Conservation (phyloP, 1,284 basidiomycete genomes). For the Fomitiporia mediterranea region DNA sequence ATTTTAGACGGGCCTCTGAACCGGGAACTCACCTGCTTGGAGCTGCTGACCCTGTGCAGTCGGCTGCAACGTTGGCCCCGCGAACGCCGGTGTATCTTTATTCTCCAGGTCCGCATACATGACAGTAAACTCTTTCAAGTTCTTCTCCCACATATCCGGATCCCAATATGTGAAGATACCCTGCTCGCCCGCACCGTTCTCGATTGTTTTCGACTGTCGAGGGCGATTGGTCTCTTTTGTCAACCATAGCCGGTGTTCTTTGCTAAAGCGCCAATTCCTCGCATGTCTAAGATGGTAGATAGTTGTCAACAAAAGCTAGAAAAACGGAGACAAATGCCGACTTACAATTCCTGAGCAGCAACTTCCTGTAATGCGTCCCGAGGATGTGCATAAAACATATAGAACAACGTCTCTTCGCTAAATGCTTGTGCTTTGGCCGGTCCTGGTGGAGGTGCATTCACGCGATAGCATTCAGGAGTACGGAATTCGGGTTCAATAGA, state of each 20-base stretch:
- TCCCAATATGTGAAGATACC: constrained; percentile 93
- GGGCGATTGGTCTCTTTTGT: constrained; percentile 83
- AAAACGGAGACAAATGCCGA: constrained; percentile 23
- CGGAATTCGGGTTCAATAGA: constrained; percentile 89
- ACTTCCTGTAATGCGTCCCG: constrained; percentile 93
- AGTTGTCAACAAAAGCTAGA: background rate
- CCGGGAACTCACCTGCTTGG: constrained; percentile 27
- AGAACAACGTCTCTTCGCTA: constrained; percentile 96
- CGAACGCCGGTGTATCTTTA: constrained; percentile 65
- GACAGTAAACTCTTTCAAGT: constrained; percentile 83
- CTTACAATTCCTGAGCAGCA: constrained; percentile 92
- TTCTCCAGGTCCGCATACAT: constrained; percentile 86
- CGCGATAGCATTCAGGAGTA: constrained; percentile 90
- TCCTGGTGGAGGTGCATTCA: constrained; percentile 86
- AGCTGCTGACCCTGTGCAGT: constrained; percentile 24
- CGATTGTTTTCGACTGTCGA: constrained; percentile 79
- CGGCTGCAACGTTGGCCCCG: constrained; percentile 49
- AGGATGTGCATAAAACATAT: constrained; percentile 97
- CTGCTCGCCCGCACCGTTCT: constrained; percentile 71
- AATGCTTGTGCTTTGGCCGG: constrained; percentile 86
- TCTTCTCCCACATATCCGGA: constrained; percentile 83
- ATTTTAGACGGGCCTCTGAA: constrained; percentile 14
- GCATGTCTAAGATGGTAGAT: constrained; percentile 60
- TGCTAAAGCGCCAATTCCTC: constrained; percentile 98
- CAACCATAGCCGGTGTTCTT: constrained; percentile 91